Base-by-base conservation (phyloP, 257 asterid genomes). In the Mitragyna speciosa region DNA sequence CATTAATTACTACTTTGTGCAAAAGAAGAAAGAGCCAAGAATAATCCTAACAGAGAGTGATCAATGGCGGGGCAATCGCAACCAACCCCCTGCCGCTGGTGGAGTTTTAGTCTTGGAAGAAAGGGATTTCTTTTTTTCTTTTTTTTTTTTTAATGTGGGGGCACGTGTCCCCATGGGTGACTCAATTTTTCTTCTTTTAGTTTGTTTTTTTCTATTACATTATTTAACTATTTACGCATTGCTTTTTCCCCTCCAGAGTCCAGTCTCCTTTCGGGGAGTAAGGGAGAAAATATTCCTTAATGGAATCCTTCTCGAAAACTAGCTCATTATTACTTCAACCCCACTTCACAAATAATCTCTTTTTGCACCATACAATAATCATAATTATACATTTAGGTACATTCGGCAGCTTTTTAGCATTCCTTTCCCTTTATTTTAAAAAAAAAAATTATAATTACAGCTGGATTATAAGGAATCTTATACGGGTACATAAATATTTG, bases 241-340 rank as follows among this genome's bases (percentile, higher is more conserved):
- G 74, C 72, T 76, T 76, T 66, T 59, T 16, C 52, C 76, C 80
- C 39, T 71, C 47, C 41, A 70, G 75, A 43, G 72, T 43, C 8
- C 47, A 68, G 86, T 84, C 70, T 80, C 84, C 86, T 72, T 24
- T 64, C 72, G 79, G 90, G 88, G 90, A 82, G 90, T 80, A 84
- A 83, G 77, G 76, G 66, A 76, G 20, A 1, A 41, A 59, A 56
- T 33, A 30, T 79, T 76, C 58, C 82, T 76, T 54, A 58, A 70
- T 54, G 83, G 87, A 84, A 86, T 84, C 86, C 71, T 75, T 86
- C 86, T 82, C 75, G 79, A 77, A 52, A 41, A 24, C 33, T 47
- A 22, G 1, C 6, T 9, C 28, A 2, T 11, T 24, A 73, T 65
- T 70, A 43, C 61, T 54, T 31, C 26, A 28, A 24, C 58, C 63